Base-by-base conservation (phyloP, 345 rosid genomes). In the Microcos paniculata region DNA sequence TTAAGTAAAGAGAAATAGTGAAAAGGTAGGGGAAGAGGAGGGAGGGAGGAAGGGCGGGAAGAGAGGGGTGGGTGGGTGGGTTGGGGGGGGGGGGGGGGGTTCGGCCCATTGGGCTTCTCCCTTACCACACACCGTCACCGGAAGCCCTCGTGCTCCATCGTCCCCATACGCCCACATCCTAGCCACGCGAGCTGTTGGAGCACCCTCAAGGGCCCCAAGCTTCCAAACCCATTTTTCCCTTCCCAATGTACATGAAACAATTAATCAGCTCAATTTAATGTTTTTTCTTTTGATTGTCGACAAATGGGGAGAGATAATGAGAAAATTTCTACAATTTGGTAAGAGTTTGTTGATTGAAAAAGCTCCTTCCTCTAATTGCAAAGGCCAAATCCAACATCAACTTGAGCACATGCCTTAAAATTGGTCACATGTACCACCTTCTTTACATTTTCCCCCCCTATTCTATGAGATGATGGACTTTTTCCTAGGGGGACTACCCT, bases 21-120 rank as follows among this genome's bases (percentile, higher is more conserved):
- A n/a, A n/a, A n/a, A n/a, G n/a, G n/a, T n/a, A n/a, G n/a, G n/a
- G n/a, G n/a, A n/a, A n/a, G n/a, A n/a, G n/a, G n/a, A n/a, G n/a
- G n/a, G n/a, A n/a, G n/a, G n/a, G n/a, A n/a, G n/a, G n/a, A n/a
- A n/a, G n/a, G n/a, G n/a, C n/a, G n/a, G n/a, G n/a, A n/a, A n/a
- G n/a, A n/a, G n/a, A n/a, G n/a, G n/a, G n/a, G n/a, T n/a, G n/a
- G n/a, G n/a, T n/a, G n/a, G n/a, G n/a, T n/a, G n/a, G n/a, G n/a
- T n/a, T n/a, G n/a, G n/a, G n/a, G n/a, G n/a, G n/a, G n/a, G n/a
- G n/a, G n/a, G n/a, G n/a, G n/a, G n/a, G 48, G 26, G 51, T 75
- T 59, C 13, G 64, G 79, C 75, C 81, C 81, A 77, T 74, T 70
- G 81, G 77, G 77, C 79, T 77, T 49, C 62, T 43, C 10, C 31